Evolutionary conservation across 2,329 filamentous ascomycete genomes (phyloP).

Genomic region (Exophiala viscosa): DNA sequence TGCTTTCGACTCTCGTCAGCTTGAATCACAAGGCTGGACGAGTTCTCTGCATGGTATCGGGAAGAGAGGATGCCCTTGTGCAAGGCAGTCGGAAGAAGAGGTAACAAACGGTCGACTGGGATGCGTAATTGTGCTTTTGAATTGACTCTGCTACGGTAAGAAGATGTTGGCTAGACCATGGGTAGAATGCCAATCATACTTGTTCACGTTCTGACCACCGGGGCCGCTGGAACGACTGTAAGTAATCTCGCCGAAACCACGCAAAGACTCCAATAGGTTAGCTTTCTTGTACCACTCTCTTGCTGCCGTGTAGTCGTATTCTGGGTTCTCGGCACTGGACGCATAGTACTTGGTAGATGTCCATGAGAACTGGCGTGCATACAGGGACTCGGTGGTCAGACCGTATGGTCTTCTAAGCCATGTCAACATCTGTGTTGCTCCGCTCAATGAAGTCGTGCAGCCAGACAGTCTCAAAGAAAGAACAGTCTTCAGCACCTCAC

Average conservation of each 20-base stretch:
- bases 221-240: conserved; percentile 64
- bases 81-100: conserved; percentile 52
- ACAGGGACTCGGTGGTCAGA: neutral
- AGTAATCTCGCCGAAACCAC: conserved; percentile 54
- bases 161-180: neutral
- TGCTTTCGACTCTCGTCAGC: conserved; percentile 62
- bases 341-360: neutral
- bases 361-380: neutral
- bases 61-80: conserved; percentile 51
- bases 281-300: conserved; percentile 56
- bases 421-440: neutral
- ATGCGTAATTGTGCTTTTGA: conserved; percentile 64
- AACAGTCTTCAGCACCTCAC: neutral
- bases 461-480: no score
- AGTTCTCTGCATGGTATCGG: conserved; percentile 54
- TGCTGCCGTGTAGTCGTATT: conserved; percentile 41
- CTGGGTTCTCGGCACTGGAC: conserved; percentile 7
- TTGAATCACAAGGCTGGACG: conserved; percentile 57
- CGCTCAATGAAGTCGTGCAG: no score
- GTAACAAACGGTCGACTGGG: conserved; percentile 50
- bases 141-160: conserved; percentile 51
- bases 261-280: conserved; percentile 53
- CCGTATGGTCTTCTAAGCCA: conserved; percentile 1
- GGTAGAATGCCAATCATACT: conserved; percentile 44
- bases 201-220: conserved; percentile 67